Base-by-base conservation (phyloP, 257 asterid genomes). In the Plantago major region DNA sequence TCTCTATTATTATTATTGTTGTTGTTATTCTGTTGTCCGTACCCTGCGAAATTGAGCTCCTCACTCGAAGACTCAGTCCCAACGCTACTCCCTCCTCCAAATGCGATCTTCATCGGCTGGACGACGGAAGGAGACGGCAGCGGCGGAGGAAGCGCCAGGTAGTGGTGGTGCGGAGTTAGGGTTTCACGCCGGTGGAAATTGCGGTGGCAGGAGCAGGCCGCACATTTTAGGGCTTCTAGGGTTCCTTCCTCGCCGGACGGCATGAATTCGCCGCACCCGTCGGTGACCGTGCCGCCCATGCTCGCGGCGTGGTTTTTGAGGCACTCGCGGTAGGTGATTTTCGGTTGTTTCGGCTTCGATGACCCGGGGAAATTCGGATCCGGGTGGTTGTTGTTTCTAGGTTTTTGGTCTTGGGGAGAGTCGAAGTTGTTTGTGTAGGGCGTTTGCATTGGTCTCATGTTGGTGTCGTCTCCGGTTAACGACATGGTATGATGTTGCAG, bases 211-310 rank as follows among this genome's bases (percentile, higher is more conserved):
- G 33, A 43, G 77, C 98, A 92, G 68, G 95, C 98, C 43, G 98
- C 98, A 73, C 97, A 92, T 13, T 78, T 92, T 10, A 92, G 78
- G 11, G 97, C 90, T 14, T 89, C 97, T 0, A 91, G 80, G 6
- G 97, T 88, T 0, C 97, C 98, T 3, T 88, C 90, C 8, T 74
- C 90, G 7, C 98, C 98, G 68, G 81, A 64, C 3, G 96, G 98
- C 98, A 91, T 91, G 72, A 91, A 91, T 55, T 91, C 98, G 5
- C 98, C 95, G 81, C 98, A 92, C 9, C 98, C 98, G 55, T 92
- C 98, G 18, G 90, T 88, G 60, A 88, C 95, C 68, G 73, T 81
- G n/a, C 95, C 95, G 46, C 98, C 98, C 38, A 80, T 76, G 57
- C 52, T 79, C 26, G 97, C 98, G 13, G 98, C 98, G 67, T 91